These are phyloP conservation scores for Coemansia sp. DNA, from an alignment of 192 early-diverging fungal species.

Conservation along the genomic window DNA sequence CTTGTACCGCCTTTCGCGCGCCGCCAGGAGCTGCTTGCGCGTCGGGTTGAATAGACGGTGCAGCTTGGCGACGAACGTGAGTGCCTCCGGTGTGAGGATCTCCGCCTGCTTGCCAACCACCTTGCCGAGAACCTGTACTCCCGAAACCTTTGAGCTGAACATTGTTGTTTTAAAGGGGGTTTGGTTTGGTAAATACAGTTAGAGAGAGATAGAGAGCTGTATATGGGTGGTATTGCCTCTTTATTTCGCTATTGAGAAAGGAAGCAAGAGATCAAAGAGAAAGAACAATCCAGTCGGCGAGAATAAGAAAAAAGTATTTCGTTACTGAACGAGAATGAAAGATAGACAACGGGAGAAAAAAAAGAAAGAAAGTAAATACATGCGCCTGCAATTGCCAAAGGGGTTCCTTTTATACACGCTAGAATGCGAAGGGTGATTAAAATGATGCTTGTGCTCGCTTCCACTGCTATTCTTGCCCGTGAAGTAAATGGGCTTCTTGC, in stretches of 20 bases:
- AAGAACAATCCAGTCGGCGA: neutral
- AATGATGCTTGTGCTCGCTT: too few relatives aligned
- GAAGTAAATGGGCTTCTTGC: too few relatives aligned
- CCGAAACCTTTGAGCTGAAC: slow-evolving; percentile 62
- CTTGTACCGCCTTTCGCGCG: slow-evolving; percentile 76
- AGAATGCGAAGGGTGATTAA: neutral
- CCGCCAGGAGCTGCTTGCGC: slow-evolving; percentile 82
- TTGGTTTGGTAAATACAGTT: neutral
- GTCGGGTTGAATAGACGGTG: slow-evolving; percentile 89
- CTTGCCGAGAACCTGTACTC: slow-evolving; percentile 71
- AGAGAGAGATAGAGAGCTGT: neutral
- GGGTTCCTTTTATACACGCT: neutral
- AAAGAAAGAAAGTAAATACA: neutral
- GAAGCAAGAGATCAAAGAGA: neutral
- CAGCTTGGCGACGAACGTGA: slow-evolving; percentile 84
- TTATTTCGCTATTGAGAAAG: neutral
- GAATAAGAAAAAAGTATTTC: neutral
- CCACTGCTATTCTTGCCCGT: too few relatives aligned
- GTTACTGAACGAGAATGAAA: neutral
- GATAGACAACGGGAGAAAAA: too few relatives aligned
- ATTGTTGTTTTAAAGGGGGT: slow-evolving; percentile 17
- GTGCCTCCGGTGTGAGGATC: slow-evolving; percentile 80
- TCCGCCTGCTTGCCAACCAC: slow-evolving; percentile 65
- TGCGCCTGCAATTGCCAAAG: neutral
- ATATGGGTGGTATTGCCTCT: neutral